phyloP scores from a whole-genome alignment of 2,329 filamentous ascomycete species.

The Penicillium vulpinum region DNA sequence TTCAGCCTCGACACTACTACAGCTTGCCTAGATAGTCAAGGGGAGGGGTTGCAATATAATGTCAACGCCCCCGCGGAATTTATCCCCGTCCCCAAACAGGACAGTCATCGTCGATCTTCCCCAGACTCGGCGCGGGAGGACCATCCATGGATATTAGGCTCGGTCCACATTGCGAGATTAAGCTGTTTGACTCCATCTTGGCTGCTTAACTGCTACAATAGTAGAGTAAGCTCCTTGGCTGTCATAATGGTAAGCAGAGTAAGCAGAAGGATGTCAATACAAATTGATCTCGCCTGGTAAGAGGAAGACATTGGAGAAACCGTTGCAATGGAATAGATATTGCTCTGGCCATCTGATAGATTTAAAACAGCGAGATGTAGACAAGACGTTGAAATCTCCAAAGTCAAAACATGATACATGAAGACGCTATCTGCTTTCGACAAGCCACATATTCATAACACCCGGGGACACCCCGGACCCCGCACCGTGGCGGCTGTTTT shows the following conservation, averaged over 20 bases:
- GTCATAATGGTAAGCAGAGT: neutral
- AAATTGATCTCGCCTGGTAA: neutral
- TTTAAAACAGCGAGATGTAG: neutral
- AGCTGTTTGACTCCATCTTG: too few relatives aligned
- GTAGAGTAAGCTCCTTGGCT: neutral
- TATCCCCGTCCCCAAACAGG: constrained; percentile 15
- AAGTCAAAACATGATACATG: neutral
- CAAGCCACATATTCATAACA: neutral
- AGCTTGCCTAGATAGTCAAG: constrained; percentile 9
- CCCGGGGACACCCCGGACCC: neutral
- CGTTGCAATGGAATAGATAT: too few relatives aligned
- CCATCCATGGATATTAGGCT: neutral
- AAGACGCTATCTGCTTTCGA: neutral
- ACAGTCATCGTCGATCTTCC: constrained; percentile 11
- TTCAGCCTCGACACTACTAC: neutral
- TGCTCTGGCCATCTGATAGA: neutral
- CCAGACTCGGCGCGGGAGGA: constrained; percentile 1
- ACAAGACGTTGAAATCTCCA: neutral
- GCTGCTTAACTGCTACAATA: neutral
- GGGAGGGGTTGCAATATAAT: neutral
- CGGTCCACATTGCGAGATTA: neutral
- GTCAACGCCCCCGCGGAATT: constrained; percentile 6
- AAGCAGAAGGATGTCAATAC: too few relatives aligned
- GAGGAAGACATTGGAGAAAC: too few relatives aligned
- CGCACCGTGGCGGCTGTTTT: neutral